phyloP scores from a whole-genome alignment of 2,329 filamentous ascomycete genomes.

The Drechslera avenae region DNA sequence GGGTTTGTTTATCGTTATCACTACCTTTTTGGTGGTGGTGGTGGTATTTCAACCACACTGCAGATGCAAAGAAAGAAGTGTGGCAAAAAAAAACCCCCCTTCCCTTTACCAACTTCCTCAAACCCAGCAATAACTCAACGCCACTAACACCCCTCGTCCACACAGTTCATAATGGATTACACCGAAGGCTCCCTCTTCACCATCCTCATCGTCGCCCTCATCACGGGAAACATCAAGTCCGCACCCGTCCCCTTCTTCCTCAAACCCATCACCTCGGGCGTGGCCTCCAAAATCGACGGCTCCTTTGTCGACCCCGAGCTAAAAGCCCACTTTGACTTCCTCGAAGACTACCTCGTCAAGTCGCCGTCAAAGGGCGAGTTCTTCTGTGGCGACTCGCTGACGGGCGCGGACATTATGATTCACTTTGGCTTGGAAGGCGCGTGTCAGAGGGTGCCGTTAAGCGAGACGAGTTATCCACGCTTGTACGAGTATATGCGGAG shows the following conservation, averaged over 20 bases:
- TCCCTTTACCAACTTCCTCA: too few species aligned
- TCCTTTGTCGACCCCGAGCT: constrained; percentile 56
- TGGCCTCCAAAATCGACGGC: constrained; percentile 57
- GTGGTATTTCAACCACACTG: too few species aligned
- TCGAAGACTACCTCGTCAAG: constrained; percentile 57
- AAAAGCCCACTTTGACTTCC: constrained; percentile 55
- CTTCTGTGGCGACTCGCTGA: constrained; percentile 56
- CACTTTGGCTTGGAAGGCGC: constrained; percentile 58
- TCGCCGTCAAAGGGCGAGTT: constrained; percentile 57
- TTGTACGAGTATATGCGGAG: constrained; percentile 54
- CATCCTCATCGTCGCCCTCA: constrained; percentile 66
- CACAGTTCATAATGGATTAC: constrained; percentile 69
- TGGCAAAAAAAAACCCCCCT: too few species aligned
- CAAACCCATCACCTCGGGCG: constrained; percentile 63
- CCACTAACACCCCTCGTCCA: constrained; percentile 41
- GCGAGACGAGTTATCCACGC: constrained; percentile 53
- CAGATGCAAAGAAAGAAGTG: too few species aligned
- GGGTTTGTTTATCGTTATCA: too few species aligned
- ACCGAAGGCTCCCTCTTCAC: constrained; percentile 84
- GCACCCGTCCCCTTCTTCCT: constrained; percentile 71
- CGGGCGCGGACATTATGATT: constrained; percentile 60
- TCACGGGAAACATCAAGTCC: constrained; percentile 59
- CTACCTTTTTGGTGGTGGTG: too few species aligned
- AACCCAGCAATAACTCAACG: too few species aligned
- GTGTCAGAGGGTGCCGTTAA: constrained; percentile 44